These are phyloP conservation scores for Alternaria novae-zelandiae DNA, from an alignment of 2,329 filamentous ascomycete genomes.

Conservation along the genomic window DNA sequence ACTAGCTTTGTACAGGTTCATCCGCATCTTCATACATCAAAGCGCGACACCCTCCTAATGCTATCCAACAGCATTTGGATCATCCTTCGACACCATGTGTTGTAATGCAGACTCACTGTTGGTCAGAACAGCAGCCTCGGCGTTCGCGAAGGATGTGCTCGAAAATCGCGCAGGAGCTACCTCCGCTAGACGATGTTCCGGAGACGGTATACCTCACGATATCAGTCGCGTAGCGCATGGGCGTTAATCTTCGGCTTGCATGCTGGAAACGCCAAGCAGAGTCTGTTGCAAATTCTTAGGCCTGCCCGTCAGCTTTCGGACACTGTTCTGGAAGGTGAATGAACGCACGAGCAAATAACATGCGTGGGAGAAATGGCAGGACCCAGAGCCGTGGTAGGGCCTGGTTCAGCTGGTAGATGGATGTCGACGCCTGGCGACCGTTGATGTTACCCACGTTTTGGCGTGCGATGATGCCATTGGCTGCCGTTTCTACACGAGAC, in stretches of 20 bases:
- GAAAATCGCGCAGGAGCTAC: neutral
- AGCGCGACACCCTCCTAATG: neutral
- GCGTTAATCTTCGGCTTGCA: neutral
- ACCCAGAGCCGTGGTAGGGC: neutral
- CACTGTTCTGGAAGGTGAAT: constrained; percentile 1
- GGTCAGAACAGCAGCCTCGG: neutral
- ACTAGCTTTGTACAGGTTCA: neutral
- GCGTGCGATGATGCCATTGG: neutral
- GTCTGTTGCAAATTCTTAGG: neutral
- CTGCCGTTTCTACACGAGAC: neutral
- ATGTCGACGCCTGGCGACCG: neutral
- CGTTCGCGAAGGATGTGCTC: neutral
- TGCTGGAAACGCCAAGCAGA: neutral
- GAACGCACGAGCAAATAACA: neutral
- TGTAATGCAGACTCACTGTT: neutral
- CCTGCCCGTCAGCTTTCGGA: neutral
- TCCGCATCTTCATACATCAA: neutral
- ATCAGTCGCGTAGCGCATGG: neutral
- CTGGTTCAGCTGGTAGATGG: neutral
- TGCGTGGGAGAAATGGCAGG: neutral
- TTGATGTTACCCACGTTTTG: neutral
- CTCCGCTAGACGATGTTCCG: neutral
- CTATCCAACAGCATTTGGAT: neutral
- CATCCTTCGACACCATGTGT: neutral
- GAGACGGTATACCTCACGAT: neutral